Evolutionary conservation across 192 early-diverging fungal genomes (phyloP).

Genomic region (Backusella psychrophila): DNA sequence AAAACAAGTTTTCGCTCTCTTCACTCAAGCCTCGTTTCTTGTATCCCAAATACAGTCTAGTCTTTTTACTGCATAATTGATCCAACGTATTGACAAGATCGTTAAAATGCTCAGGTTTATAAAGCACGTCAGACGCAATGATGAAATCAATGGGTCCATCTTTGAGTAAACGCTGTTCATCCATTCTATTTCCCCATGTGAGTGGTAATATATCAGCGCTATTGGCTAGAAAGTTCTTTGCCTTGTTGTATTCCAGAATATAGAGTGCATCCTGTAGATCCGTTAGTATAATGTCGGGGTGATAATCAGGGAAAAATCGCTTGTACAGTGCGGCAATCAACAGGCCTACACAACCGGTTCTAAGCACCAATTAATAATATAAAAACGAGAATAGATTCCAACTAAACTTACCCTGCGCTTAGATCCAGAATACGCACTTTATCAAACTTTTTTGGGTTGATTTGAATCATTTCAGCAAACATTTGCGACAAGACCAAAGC

Average conservation of each 20-base stretch:
- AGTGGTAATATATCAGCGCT: constrained; percentile 7
- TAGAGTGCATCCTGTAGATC: constrained; percentile 39
- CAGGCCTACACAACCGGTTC: constrained; percentile 20
- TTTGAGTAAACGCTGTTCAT: not conserved
- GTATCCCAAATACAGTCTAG: not conserved
- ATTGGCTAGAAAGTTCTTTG: constrained; percentile 4
- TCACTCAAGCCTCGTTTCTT: not conserved
- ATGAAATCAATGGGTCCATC: constrained; percentile 29
- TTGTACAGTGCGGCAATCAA: not conserved
- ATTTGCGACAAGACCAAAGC: constrained; percentile 38
- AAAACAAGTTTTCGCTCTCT: not conserved
- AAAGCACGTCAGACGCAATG: constrained; percentile 47
- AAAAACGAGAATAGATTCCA: constrained; percentile 8
- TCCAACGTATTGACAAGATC: constrained; percentile 29
- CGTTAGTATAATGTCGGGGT: constrained; percentile 28
- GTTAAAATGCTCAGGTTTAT: constrained; percentile 24
- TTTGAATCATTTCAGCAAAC: constrained; percentile 15
- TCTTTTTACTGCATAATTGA: not conserved
- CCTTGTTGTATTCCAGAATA: constrained; percentile 32
- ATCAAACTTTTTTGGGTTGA: constrained; percentile 21
- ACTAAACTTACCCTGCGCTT: constrained; percentile 37
- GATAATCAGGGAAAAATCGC: not conserved
- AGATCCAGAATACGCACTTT: constrained; percentile 38
- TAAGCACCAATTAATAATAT: not conserved
- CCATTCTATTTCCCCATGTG: constrained; percentile 9